phyloP scores from a whole-genome alignment of 2,329 filamentous ascomycete species.

The Neospermospora avenae region DNA sequence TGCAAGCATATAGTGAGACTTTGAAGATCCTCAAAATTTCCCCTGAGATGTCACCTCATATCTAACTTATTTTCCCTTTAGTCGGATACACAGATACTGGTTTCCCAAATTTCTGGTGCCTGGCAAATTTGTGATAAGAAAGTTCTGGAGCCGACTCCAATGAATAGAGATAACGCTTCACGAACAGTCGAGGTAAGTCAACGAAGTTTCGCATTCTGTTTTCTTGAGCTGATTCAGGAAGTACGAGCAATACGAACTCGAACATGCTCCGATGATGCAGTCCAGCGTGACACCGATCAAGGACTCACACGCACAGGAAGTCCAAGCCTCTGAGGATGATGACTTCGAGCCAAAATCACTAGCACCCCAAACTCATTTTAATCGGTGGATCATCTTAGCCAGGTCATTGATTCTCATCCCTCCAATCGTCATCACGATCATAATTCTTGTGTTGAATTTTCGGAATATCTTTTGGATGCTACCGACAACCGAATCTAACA shows the following conservation, averaged over 20 bases:
- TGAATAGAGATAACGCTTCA: background rate
- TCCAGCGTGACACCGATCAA: background rate
- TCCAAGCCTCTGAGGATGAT: background rate
- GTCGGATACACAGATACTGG: background rate
- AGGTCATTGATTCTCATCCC: conserved; percentile 7
- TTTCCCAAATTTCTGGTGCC: background rate
- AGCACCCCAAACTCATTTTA: background rate
- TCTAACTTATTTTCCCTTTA: background rate
- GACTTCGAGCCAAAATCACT: background rate
- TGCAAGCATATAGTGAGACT: too few relatives aligned
- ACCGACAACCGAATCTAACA: background rate
- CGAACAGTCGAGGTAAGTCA: background rate
- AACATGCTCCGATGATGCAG: background rate
- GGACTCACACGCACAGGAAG: background rate
- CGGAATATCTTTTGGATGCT: conserved; percentile 1
- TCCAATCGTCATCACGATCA: conserved; percentile 3
- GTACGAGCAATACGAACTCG: background rate
- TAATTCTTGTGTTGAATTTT: conserved; percentile 7
- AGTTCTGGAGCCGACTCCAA: background rate
- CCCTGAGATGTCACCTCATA: background rate
- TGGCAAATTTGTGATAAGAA: background rate
- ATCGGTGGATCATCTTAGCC: background rate
- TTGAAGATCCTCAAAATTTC: background rate
- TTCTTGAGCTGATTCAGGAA: background rate
- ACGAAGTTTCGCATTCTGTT: background rate